Percentiles rank a stretch among this genome's conserved stretches.
Evolutionary conservation across 768 basidiomycete species (phyloP).

Genomic region (Austroboletus festivus): DNA sequence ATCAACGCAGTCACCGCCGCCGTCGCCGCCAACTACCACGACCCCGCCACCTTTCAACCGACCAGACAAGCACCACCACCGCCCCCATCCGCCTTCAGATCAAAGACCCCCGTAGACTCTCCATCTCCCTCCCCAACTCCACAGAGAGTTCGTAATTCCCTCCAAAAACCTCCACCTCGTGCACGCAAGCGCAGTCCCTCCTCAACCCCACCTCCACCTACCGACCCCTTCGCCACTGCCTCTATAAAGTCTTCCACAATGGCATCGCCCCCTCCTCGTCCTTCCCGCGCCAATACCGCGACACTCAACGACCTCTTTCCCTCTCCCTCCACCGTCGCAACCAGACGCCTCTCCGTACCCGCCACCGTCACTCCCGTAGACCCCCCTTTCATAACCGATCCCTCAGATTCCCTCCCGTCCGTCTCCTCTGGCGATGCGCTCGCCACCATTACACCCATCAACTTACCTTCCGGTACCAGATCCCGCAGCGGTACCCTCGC

Average conservation of each 20-base stretch:
- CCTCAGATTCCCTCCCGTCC: conserved; percentile 23
- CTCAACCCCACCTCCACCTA: conserved; percentile 30
- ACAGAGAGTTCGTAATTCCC: conserved; percentile 44
- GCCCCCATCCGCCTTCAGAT: conserved; percentile 29
- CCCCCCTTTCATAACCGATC: conserved; percentile 17
- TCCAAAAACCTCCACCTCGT: conserved; percentile 61
- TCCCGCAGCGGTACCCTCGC: conserved; percentile 42
- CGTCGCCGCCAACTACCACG: conserved; percentile 29
- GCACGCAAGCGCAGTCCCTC: conserved; percentile 53
- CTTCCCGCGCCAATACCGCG: conserved; percentile 82
- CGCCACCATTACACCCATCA: neutral
- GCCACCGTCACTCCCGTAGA: conserved; percentile 27
- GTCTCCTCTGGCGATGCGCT: conserved; percentile 13
- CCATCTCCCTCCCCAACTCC: conserved; percentile 23
- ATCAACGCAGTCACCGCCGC: conserved; percentile 52
- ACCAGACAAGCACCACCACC: conserved; percentile 46
- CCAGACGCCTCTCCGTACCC: conserved; percentile 55
- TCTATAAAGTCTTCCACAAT: conserved; percentile 13
- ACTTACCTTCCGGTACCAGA: conserved; percentile 29
- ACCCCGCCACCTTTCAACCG: conserved; percentile 32
- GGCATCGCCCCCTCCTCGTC: conserved; percentile 67
- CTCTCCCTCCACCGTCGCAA: conserved; percentile 36
- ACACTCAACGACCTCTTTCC: conserved; percentile 74
- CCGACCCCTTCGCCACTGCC: conserved; percentile 55
- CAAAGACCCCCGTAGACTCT: conserved; percentile 30